Evolutionary conservation across 306 rosid species (phyloP), one percentile per base, ranked within the genome.

Genomic region (Corylus americana): DNA sequence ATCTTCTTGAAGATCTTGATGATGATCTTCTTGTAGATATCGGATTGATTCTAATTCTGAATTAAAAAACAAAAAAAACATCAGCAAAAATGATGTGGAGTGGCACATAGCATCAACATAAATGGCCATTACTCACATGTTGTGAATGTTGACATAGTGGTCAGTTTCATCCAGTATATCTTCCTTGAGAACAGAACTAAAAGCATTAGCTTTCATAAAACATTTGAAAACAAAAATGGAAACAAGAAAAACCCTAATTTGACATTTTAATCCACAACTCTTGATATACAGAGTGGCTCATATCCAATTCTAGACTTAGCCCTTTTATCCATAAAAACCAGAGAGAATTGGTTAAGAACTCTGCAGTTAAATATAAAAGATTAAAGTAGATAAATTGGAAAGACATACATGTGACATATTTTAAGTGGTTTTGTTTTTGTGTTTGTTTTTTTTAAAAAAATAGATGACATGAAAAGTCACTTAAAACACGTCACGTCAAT

Each of bases 131-230:
- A 78, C 91, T 83, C 77, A 87, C 94, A 83, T 91, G 84, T 89
- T 87, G 78, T 93, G 92, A 4, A 93, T 88, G 78, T 86, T 88
- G 64, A 91, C 90, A 73, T 88, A 91, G 18, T 83, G 83, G 82
- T 88, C 91, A 42, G 89, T 89, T 86, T 91, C 97, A 81, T 93
- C 96, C 88, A 81, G 55, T 79, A 93, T 93, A 54, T 89, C 92
- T 79, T 84, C 96, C 94, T 91, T 71, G 51, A 83, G 53, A 61
- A 81, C 76, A 72, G n/a, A 75, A 31, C 35, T 0, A 45, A 51
- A 71, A 10, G 25, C 17, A 68, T 84, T 39, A 78, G 57, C 55
- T 72, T 54, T 63, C 53, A 55, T 44, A 20, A 11, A 70, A 55
- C 78, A 39, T 8, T 27, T 29, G 11, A 66, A 11, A 54, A 2